These are phyloP conservation scores for Rhodotorula paludigena DNA, from an alignment of 768 basidiomycete species.

Conservation along the genomic window DNA sequence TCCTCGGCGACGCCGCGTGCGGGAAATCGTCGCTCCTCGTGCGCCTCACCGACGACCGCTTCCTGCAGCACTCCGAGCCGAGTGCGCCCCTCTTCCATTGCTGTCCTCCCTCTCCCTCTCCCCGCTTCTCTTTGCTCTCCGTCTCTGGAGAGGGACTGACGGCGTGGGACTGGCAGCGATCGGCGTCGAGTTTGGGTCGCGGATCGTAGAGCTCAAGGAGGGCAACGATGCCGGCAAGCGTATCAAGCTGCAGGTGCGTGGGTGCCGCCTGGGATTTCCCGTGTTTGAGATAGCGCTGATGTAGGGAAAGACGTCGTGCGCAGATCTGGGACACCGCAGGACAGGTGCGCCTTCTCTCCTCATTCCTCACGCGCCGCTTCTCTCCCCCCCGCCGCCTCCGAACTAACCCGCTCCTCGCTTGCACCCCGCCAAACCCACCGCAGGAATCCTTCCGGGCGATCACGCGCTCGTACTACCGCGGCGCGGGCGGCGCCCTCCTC, in stretches of 20 bases:
- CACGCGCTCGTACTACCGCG: conserved; percentile 70
- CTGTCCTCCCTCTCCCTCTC: no score
- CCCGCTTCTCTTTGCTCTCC: no score
- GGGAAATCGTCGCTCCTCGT: conserved; percentile 32
- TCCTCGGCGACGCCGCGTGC: conserved; percentile 32
- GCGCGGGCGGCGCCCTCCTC: conserved; percentile 57
- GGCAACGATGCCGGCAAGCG: conserved; percentile 23
- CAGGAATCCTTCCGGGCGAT: conserved; percentile 37
- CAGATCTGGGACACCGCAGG: conserved; percentile 99
- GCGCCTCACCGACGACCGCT: conserved; percentile 34
- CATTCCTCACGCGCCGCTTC: conserved; percentile 6
- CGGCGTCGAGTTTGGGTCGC: conserved; percentile 87
- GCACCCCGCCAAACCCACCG: neutral
- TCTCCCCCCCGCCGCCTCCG: neutral
- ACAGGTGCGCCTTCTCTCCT: conserved; percentile 68
- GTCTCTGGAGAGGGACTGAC: neutral
- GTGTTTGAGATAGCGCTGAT: no score
- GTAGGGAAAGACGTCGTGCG: no score
- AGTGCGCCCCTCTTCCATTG: conserved; percentile 24
- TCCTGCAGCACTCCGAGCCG: conserved; percentile 30
- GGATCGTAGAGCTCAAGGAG: conserved; percentile 68
- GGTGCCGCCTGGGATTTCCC: no score
- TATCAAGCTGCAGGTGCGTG: conserved; percentile 30
- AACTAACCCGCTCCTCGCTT: neutral
- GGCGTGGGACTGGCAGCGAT: conserved; percentile 55